Base-by-base conservation (phyloP, 192 early-diverging fungal genomes). In the Spizellomyces sp. region DNA sequence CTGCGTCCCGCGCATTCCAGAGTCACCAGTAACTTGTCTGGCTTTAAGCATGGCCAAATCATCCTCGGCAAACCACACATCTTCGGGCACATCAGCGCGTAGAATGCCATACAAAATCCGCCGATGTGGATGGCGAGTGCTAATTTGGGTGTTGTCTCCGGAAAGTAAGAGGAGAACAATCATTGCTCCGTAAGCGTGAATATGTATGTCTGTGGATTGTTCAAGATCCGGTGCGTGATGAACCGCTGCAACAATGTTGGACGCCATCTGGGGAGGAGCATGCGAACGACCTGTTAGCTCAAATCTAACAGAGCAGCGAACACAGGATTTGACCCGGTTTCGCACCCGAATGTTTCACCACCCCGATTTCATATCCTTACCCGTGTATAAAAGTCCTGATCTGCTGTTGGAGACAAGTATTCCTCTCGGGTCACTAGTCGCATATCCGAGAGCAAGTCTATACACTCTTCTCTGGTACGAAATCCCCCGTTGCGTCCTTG, bases 41-140 rank as follows among this genome's bases (percentile, higher is more conserved):
- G 17, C 15, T 54, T 3, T 54, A 0, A 54, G 52, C 27, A 36
- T 36, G 3, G 27, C 27, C n/a, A 64, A 48, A 70, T 70, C 69
- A 12, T 5, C 42, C 22, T 70, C 69, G 58, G 59, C 69, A 47
- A 70, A 70, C 69, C 69, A 70, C 0, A 70, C 46, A 48, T 70
- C 69, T 70, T 70, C 69, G 14, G 69, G 69, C 12, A 9, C 44
- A 9, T 70, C 69, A 14, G 69, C 22, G n/a, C 21, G 14, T 12
- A 70, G 36, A 14, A 62, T 48, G 15, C 60, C 48, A 60, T 70
- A 70, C 15, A 70, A 36, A 22, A 70, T 47, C 14, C 69, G 69
- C 7, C 69, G 69, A 22, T 47, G 50, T 36, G 27, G 27, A 36
- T 36, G 27, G 27, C 27, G 27, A 36, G 27, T 36, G 27, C 27